Evolutionary conservation across 2,329 filamentous ascomycete genomes (phyloP).

Genomic region (Fonsecaea monophora): DNA sequence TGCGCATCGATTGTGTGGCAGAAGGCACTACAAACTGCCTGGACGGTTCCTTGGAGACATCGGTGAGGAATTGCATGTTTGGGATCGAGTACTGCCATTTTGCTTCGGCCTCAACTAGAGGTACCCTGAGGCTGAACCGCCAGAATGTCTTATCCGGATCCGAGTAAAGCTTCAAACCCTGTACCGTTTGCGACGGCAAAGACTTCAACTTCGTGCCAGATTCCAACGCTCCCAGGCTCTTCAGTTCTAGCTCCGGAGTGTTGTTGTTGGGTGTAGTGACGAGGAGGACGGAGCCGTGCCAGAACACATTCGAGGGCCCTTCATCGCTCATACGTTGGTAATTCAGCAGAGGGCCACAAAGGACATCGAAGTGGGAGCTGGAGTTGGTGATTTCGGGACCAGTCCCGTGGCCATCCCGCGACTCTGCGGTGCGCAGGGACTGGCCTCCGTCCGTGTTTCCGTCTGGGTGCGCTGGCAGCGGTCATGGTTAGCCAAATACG

Average conservation of each 20-base stretch:
- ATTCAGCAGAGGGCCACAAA: slow-evolving; percentile 58
- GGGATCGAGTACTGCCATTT: slow-evolving; percentile 80
- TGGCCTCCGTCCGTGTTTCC: slow-evolving; percentile 18
- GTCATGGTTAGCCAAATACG: neutral
- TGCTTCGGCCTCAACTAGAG: slow-evolving; percentile 73
- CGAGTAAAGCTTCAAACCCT: slow-evolving; percentile 65
- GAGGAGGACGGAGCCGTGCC: slow-evolving; percentile 86
- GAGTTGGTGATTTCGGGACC: slow-evolving; percentile 40
- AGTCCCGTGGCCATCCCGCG: slow-evolving; percentile 36
- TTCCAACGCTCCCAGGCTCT: slow-evolving; percentile 51
- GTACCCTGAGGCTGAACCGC: slow-evolving; percentile 66
- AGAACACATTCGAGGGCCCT: slow-evolving; percentile 51
- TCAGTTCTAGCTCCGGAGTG: slow-evolving; percentile 66
- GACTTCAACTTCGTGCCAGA: slow-evolving; percentile 14
- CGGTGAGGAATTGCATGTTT: slow-evolving; percentile 66
- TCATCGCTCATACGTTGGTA: slow-evolving; percentile 53
- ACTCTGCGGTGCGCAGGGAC: slow-evolving; percentile 26
- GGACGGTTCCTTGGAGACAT: slow-evolving; percentile 56
- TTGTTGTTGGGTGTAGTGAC: slow-evolving; percentile 76
- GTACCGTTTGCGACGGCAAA: slow-evolving; percentile 38
- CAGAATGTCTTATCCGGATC: slow-evolving; percentile 66
- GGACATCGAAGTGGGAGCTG: slow-evolving; percentile 47
- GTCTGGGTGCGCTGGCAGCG: slow-evolving; percentile 24
- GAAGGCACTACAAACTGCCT: slow-evolving; percentile 65
- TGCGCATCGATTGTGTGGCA: slow-evolving; percentile 68